These are phyloP conservation scores for Orychophragmus violaceus DNA, from an alignment of 345 rosid genomes.

Conservation along the genomic window DNA sequence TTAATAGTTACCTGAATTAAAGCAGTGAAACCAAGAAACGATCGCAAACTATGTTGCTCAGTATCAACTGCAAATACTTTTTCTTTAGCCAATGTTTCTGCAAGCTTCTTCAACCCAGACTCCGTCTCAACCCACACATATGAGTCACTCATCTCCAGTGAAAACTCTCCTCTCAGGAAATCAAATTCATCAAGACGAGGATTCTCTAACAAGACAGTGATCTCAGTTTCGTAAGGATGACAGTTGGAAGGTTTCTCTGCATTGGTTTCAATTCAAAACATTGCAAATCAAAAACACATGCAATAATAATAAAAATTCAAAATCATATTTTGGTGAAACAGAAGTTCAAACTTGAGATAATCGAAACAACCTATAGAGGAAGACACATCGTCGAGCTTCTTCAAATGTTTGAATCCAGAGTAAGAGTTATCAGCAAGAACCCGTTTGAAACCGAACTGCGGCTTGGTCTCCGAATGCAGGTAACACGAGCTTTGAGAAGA, in stretches of 20 bases:
- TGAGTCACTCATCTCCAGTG: constrained; percentile 37
- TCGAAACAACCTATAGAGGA: constrained; percentile 5
- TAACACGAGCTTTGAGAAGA: constrained; percentile 43
- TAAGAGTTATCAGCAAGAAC: constrained; percentile 83
- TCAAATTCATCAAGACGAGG: constrained; percentile 37
- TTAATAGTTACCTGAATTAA: constrained; percentile 59
- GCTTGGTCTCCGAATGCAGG: constrained; percentile 57
- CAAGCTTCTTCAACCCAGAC: constrained; percentile 60
- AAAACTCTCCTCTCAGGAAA: constrained; percentile 23
- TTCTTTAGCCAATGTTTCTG: constrained; percentile 43
- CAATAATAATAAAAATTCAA: background rate
- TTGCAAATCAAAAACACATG: background rate
- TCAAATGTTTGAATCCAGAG: constrained; percentile 67
- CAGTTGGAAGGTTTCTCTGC: constrained; percentile 40
- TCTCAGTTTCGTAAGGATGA: constrained; percentile 69
- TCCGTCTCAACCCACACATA: constrained; percentile 72
- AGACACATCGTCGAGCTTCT: constrained; percentile 33
- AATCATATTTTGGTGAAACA: background rate
- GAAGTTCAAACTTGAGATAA: constrained; percentile 3
- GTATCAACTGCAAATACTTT: constrained; percentile 73
- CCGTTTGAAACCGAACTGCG: constrained; percentile 65
- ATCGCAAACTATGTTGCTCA: constrained; percentile 81
- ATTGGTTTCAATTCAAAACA: constrained; percentile 1
- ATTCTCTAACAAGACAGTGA: constrained; percentile 47
- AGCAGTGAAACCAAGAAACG: constrained; percentile 87